Evolutionary conservation across 768 basidiomycete species (phyloP), one percentile per base, ranked within the genome.

Genomic region (Sporobolomyces pararoseus): DNA sequence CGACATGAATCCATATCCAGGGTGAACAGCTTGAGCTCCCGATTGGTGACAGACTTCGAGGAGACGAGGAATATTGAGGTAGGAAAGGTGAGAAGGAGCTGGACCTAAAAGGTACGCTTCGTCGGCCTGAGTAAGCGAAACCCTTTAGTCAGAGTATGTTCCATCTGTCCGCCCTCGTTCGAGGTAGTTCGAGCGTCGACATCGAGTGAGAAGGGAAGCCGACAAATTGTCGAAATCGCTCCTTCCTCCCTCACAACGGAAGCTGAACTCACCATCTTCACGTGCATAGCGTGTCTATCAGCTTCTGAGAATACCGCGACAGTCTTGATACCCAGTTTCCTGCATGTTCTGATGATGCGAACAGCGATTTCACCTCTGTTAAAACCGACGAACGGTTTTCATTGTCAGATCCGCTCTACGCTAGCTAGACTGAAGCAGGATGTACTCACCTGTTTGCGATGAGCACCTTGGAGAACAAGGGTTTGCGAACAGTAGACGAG

Each of bases 31-130:
- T 84, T 94, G 89, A 29, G 93, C 92, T 49, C 91, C 90, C 71
- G 87, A 90, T 60, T 82, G 81, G 75, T 83, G 85, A 73, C 91
- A 94, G 7, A 90, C 85, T 35, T 90, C 87, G 29, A 97, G 85
- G 58, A 96, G 91, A 81, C 87, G 91, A 80, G 95, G 89, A 80
- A 89, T 88, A 44, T 88, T 82, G 63, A 96, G 83, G 81, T 97
- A 96, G 77, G 90, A 92, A 78, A 93, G 88, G 0, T 87, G 80
- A 1, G 91, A 92, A 1, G 88, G 87, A 0, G 93, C 89, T n/a
- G 90, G 90, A 1, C 93, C 94, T 47, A 97, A 91, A 72, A 88
- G 90, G 75, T 88, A 90, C n/a, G 90, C 89, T 76, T 92, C 90
- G 75, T 92, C 90, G 7, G 90, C 90, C 84, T 85, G 74, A 21